Percentiles rank a stretch among this genome's conserved stretches.
These are phyloP conservation scores for Cyberlindnera suaveolens DNA, from an alignment of 805 yeast species.

Conservation along the genomic window DNA sequence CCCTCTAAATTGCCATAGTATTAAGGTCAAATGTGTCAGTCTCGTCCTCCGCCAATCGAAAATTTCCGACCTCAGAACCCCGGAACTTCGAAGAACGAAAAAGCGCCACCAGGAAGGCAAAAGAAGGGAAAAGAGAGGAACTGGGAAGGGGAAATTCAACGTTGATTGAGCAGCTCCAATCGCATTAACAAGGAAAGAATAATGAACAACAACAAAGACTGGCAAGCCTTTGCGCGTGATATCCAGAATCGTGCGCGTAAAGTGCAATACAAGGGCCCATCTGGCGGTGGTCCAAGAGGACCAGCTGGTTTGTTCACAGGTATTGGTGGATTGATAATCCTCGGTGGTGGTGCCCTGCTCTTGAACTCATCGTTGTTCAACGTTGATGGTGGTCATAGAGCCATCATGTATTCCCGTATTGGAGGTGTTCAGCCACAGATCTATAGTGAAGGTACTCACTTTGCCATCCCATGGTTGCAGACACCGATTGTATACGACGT, in stretches of 20 bases:
- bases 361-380: constrained; percentile 59
- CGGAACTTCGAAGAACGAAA: too few relatives aligned
- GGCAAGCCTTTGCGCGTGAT: constrained; percentile 46
- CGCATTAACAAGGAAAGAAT: not conserved
- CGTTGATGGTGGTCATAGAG: constrained; percentile 99
- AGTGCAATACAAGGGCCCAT: constrained; percentile 33
- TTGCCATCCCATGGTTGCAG: constrained; percentile 91
- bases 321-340: constrained; percentile 49
- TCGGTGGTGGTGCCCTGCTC: constrained; percentile 52
- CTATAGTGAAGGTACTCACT: constrained; percentile 91
- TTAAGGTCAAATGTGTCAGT: too few relatives aligned
- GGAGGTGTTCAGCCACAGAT: constrained; percentile 80
- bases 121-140: too few relatives aligned
- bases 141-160: too few relatives aligned
- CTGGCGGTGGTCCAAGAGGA: constrained; percentile 31
- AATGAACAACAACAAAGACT: constrained; percentile 34
- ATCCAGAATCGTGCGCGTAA: constrained; percentile 41
- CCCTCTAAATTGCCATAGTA: too few relatives aligned
- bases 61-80: too few relatives aligned
- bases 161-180: too few relatives aligned
- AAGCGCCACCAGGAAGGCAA: too few relatives aligned
- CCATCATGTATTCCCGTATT: constrained; percentile 84
- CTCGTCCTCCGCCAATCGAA: too few relatives aligned
- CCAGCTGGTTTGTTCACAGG: constrained; percentile 59
- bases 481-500: constrained; percentile 90